phyloP scores from a whole-genome alignment of 2,329 filamentous ascomycete species.

The Xylariomycetidae sp. region DNA sequence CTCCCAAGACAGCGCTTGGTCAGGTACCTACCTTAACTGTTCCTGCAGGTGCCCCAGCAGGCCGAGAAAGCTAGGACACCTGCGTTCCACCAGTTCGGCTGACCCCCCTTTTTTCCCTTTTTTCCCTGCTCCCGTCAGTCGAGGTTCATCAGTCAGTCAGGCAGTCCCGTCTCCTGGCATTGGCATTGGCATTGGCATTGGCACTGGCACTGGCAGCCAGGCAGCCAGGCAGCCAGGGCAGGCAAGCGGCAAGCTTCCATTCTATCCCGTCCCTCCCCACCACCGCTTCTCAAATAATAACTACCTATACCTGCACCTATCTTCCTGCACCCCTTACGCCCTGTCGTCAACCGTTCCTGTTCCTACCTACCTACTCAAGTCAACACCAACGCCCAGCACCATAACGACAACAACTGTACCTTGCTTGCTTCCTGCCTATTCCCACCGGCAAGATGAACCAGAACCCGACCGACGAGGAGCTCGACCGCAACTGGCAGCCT shows the following conservation, averaged over 20 bases:
- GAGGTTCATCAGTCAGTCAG: constrained; percentile 1
- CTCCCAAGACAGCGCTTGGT: constrained; percentile 2
- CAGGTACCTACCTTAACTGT: neutral
- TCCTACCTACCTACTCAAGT: neutral
- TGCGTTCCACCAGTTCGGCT: constrained; percentile 1
- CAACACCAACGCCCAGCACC: neutral
- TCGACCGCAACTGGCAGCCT: constrained; percentile 75
- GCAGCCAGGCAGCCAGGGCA: neutral
- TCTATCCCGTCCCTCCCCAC: neutral
- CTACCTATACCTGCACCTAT: constrained; percentile 1
- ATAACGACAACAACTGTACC: neutral
- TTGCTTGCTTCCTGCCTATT: neutral
- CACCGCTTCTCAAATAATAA: neutral
- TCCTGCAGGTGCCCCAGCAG: neutral
- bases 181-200: neutral
- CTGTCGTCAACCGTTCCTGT: neutral
- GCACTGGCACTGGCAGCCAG: neutral
- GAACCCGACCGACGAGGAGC: constrained; percentile 59
- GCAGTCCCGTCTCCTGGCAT: neutral
- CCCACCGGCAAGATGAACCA: constrained; percentile 22
- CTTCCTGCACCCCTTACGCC: neutral
- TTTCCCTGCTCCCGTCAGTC: too few relatives aligned
- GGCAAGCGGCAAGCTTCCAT: neutral
- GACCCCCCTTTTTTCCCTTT: constrained; percentile 2
- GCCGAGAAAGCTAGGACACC: neutral